Evolutionary conservation across 495 filamentous ascomycete genomes (phyloP).

Genomic region (Tuber brumale): DNA sequence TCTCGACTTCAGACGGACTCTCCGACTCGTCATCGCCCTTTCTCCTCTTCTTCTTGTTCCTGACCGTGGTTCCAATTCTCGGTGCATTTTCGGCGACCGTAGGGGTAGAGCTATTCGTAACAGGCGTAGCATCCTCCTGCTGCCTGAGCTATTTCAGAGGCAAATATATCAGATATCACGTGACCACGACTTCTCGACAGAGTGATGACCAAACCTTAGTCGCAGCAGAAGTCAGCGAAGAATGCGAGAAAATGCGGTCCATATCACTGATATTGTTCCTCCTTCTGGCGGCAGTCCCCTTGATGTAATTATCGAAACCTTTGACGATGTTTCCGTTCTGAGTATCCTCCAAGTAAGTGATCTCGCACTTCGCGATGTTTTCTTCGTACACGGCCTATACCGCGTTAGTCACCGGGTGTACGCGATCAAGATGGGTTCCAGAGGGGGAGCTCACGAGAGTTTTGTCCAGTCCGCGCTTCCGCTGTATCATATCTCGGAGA

Average conservation of each 20-base stretch:
- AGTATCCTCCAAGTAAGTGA: conserved; percentile 84
- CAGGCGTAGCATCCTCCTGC: conserved; percentile 35
- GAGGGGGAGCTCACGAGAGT: conserved; percentile 50
- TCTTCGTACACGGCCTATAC: conserved; percentile 64
- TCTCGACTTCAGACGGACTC: conserved; percentile 42
- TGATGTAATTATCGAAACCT: conserved; percentile 96
- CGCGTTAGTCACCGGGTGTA: not conserved
- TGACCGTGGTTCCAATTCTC: conserved; percentile 21
- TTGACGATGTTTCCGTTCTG: conserved; percentile 90
- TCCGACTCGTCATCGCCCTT: conserved; percentile 41
- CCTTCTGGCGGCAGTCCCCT: conserved; percentile 57
- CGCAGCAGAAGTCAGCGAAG: conserved; percentile 53
- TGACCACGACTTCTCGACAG: not conserved
- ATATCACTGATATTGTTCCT: conserved; percentile 49
- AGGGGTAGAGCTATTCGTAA: conserved; percentile 37
- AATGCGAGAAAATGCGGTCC: conserved; percentile 55
- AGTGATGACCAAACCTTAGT: conserved; percentile 30
- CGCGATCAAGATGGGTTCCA: not conserved
- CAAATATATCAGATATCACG: conserved; percentile 18
- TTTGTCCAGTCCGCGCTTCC: conserved; percentile 62
- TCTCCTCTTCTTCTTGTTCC: conserved; percentile 41
- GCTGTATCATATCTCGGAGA: conserved; percentile 59
- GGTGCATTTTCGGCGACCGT: conserved; percentile 37
- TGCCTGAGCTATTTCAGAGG: conserved; percentile 28
- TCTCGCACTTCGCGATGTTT: conserved; percentile 74